phyloP scores from a whole-genome alignment of 2,329 filamentous ascomycete species.

The Talaromyces sp. region DNA sequence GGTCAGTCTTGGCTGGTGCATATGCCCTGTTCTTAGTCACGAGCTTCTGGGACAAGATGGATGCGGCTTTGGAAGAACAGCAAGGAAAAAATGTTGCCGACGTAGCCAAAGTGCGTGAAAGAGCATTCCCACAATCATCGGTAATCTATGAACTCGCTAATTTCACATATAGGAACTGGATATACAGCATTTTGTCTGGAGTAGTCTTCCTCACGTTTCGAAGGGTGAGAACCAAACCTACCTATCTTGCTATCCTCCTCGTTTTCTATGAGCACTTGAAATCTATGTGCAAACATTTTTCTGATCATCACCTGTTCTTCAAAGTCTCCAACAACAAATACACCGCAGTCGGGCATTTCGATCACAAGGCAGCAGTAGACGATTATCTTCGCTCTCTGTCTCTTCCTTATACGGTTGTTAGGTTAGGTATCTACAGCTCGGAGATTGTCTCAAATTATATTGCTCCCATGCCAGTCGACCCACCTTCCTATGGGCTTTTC shows the following conservation, averaged over 20 bases:
- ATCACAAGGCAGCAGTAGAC: conserved; percentile 55
- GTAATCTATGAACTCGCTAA: not conserved
- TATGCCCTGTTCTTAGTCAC: conserved; percentile 53
- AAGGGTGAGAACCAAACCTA: conserved; percentile 22
- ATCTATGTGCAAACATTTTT: not conserved
- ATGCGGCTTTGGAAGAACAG: conserved; percentile 25
- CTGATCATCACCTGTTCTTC: not conserved
- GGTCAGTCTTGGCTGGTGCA: conserved; percentile 45
- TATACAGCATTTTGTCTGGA: conserved; percentile 32
- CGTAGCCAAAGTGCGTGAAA: conserved; percentile 24
- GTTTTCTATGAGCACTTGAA: not conserved
- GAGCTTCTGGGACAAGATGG: conserved; percentile 24
- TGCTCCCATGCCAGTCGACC: conserved; percentile 22
- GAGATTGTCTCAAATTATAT: conserved; percentile 40
- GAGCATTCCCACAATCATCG: not conserved
- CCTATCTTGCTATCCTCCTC: not conserved
- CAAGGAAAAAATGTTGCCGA: conserved; percentile 31
- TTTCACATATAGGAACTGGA: not conserved
- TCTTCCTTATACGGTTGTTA: conserved; percentile 51
- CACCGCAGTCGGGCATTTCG: conserved; percentile 48
- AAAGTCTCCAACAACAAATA: conserved; percentile 32
- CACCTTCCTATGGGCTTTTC: conserved; percentile 25
- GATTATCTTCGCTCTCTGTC: conserved; percentile 49
- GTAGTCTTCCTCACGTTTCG: conserved; percentile 22
- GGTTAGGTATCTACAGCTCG: conserved; percentile 53